These are phyloP conservation scores for Sisymbrium irio DNA, from an alignment of 345 rosid genomes.

Conservation along the genomic window DNA sequence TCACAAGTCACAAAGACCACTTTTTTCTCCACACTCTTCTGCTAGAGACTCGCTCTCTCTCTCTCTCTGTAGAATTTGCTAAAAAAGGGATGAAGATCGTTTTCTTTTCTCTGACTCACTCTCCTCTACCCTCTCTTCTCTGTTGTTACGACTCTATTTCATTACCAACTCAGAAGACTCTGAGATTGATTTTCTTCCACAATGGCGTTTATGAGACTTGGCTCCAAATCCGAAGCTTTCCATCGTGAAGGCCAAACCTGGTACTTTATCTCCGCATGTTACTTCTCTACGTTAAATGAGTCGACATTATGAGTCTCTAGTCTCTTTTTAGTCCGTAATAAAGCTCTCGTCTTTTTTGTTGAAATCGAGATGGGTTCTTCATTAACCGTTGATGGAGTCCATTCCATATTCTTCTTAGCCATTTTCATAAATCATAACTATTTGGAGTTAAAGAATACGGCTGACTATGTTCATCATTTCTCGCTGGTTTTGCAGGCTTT, in stretches of 20 bases:
- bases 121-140: background rate
- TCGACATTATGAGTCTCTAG: background rate
- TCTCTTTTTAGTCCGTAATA: background rate
- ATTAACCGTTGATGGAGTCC: background rate
- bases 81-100: background rate
- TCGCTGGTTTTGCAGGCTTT: conserved; percentile 44
- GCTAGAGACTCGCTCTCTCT: conserved; percentile 45
- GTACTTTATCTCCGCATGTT: conserved; percentile 32
- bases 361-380: conserved; percentile 1
- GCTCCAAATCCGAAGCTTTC: conserved; percentile 70
- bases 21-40: conserved; percentile 34
- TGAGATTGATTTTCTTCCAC: conserved; percentile 6
- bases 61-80: conserved; percentile 20
- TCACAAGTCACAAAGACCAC: conserved; percentile 16
- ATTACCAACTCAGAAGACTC: background rate
- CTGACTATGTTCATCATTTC: background rate
- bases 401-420: no score
- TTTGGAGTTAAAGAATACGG: no score
- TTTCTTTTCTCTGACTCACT: background rate
- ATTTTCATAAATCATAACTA: no score
- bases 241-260: conserved; percentile 60
- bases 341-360: background rate
- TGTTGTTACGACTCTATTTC: conserved; percentile 1
- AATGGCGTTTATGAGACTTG: conserved; percentile 74
- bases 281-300: background rate